These are phyloP conservation scores for Haplosporangium sp. DNA, from an alignment of 371 early-diverging fungal species.

Conservation along the genomic window DNA sequence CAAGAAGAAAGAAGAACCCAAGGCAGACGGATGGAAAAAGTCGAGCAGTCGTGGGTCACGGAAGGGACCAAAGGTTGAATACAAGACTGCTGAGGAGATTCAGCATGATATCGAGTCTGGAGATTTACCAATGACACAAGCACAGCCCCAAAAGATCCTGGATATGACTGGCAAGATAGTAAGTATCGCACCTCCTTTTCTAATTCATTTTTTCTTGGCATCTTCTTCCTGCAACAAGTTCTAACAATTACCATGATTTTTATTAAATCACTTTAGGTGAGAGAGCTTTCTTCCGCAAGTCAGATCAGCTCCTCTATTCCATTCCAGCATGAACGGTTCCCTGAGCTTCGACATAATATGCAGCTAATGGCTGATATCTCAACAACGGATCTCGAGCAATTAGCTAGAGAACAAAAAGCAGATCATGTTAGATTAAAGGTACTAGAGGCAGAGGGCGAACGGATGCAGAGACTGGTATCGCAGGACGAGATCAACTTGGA, in stretches of 20 bases:
- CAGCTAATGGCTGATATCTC: slow-evolving; percentile 79
- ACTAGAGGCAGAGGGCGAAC: slow-evolving; percentile 35
- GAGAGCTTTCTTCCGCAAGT: slow-evolving; percentile 70
- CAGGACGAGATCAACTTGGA: slow-evolving; percentile 59
- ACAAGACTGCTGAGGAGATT: slow-evolving; percentile 83
- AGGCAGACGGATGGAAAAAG: slow-evolving; percentile 50
- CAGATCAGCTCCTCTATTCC: slow-evolving; percentile 61
- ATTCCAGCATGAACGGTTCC: slow-evolving; percentile 63
- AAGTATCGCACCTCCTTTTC: neutral
- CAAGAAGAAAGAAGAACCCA: slow-evolving; percentile 20
- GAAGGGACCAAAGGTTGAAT: slow-evolving; percentile 67
- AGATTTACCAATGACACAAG: slow-evolving; percentile 37
- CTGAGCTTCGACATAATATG: slow-evolving; percentile 86
- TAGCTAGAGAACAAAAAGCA: slow-evolving; percentile 68
- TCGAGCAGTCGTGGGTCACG: slow-evolving; percentile 21
- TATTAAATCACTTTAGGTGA: slow-evolving; percentile 42
- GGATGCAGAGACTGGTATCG: slow-evolving; percentile 56
- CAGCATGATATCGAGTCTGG: slow-evolving; percentile 67
- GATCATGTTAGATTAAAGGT: slow-evolving; percentile 59
- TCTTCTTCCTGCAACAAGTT: neutral
- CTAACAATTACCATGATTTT: neutral
- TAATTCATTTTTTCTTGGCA: neutral
- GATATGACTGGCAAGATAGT: slow-evolving; percentile 84
- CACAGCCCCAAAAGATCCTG: slow-evolving; percentile 73
- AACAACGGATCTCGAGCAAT: slow-evolving; percentile 74